These are phyloP conservation scores for Crithidia sp. DNA, from an alignment of 208 protist species.

Conservation along the genomic window DNA sequence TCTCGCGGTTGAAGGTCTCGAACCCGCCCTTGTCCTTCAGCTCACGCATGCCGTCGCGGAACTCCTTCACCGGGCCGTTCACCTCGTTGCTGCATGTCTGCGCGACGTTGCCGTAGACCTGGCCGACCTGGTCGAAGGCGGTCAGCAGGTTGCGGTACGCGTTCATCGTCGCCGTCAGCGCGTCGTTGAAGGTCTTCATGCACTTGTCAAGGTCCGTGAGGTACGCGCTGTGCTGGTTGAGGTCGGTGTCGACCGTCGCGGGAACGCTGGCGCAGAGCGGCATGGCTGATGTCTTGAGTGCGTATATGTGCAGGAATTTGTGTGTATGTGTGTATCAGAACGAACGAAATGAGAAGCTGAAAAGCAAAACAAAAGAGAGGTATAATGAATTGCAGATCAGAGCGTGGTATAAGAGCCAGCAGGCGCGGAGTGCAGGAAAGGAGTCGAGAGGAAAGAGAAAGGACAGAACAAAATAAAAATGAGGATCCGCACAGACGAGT, in stretches of 20 bases:
- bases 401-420: not conserved
- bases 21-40: conserved; percentile 65
- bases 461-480: too few species aligned
- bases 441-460: too few species aligned
- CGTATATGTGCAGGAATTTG: not conserved
- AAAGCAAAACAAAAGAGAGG: not conserved
- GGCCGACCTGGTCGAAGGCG: conserved; percentile 54
- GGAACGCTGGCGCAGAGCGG: conserved; percentile 32
- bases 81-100: conserved; percentile 31
- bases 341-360: not conserved
- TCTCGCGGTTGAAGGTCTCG: conserved; percentile 61
- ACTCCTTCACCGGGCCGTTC: conserved; percentile 32
- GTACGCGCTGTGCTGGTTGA: conserved; percentile 44
- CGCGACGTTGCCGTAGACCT: conserved; percentile 57
- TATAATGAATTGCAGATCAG: not conserved
- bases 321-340: not conserved
- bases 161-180: conserved; percentile 61
- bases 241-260: conserved; percentile 59
- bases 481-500: too few species aligned
- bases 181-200: conserved; percentile 56
- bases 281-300: conserved; percentile 11
- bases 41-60: conserved; percentile 58
- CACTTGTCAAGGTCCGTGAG: conserved; percentile 47
- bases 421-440: too few species aligned
- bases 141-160: conserved; percentile 54